Evolutionary conservation across 2,329 filamentous ascomycete species (phyloP), one percentile per base, ranked within the genome.

Genomic region (Leptographium radiaticola): DNA sequence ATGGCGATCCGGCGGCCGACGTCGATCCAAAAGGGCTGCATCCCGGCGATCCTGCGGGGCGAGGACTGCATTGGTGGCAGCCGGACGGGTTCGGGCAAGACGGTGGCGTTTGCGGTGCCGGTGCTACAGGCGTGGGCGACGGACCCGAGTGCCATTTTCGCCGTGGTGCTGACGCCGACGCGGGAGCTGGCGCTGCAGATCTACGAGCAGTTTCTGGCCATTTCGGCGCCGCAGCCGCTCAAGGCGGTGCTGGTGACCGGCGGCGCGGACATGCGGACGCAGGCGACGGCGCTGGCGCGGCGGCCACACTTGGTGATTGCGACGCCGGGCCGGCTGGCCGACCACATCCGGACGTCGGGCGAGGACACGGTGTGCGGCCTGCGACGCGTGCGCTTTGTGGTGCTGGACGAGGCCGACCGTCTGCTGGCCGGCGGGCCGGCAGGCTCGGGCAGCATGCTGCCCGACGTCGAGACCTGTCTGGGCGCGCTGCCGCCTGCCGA

Each of bases 1-100:
- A 79, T 82, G 77, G 88, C 89, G 34, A 96, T 98, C 65, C 87
- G 81, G 64, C 77, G 84, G 55, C 93, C 93, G 0, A 98, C 93
- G 0, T 85, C 86, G 16, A 97, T 98, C 73, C 93, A 98, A 63
- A 88, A 86, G 63, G 84, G 83, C 52, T 95, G 88, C 65, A 97
- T 98, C 63, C 90, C 91, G 1, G 86, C 93, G 66, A 96, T 97
- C 56, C 68, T 98, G 38, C 84, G 88, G 61, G 93, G 93, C 7
- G 79, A 87, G 62, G 90, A 98, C 70, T 96, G 89, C 65, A 96
- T 98, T 62, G 93, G 93, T 64, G 90, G 90, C 40, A 95, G 88
- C 64, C 79, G 89, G 58, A 98, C 93, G 0, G 93, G 93, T 74
- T 96, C 91, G 13, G 93, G 93, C 70, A 98, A 98, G 73, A 98